Evolutionary conservation across 2,329 filamentous ascomycete species (phyloP), one percentile per base, ranked within the genome.

Genomic region (Penicillium sp.): DNA sequence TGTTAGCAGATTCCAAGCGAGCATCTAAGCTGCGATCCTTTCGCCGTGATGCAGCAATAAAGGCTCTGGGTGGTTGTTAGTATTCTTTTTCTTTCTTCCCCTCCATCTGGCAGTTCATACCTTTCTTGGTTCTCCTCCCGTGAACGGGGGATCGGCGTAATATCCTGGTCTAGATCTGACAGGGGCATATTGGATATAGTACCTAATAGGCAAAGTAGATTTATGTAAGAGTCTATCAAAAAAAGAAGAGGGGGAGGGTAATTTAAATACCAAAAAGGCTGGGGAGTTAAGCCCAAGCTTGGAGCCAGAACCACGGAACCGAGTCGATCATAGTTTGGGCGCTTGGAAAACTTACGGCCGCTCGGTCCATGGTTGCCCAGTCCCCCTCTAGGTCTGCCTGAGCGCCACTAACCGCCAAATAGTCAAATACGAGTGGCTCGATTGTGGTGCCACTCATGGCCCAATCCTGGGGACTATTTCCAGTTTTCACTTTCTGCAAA

Each of bases 21-120:
- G 92, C 92, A 73, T 97, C 92, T 16, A 96, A 78, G 69, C 89
- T 93, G 52, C 92, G 86, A 68, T 97, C 93, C 65, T 89, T 89
- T 61, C 93, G 83, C 62, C 92, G 81, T 6, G 93, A 97, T 4
- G 92, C 92, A 13, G 92, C 92, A 64, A 97, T 94, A 71, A 95
- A 97, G 22, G 92, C 92, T 68, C 92, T 88, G 66, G 20, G 8
- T 5, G 10, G 57, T 56, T 32, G 53, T 57, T 49, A 51, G 45
- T 55, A 40, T 50, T 8, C 10, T 26, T 13, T 14, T 26, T 16
- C 2, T 3, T 18, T 4, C 6, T 18, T 4, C 6, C 18, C 16
- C 13, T 5, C 24, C 5, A 2, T 18, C 26, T 29, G 16, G 22
- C 10, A 9, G 32, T 10, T 24, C 14, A 38, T 66, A 78, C 76